Evolutionary conservation across 495 filamentous ascomycete species (phyloP).

Genomic region (Talaromyces liani): DNA sequence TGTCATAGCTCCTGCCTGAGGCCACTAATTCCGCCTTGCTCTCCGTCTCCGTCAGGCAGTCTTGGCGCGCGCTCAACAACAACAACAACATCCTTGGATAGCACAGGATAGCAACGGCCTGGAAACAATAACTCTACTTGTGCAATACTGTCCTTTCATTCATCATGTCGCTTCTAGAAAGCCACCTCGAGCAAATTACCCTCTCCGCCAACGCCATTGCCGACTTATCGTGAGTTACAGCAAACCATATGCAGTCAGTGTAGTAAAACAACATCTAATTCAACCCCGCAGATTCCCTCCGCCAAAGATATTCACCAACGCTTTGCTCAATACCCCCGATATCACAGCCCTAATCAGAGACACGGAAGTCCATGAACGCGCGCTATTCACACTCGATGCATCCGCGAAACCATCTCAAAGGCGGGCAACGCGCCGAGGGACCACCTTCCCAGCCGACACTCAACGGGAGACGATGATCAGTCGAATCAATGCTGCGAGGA

Average conservation of each 20-base stretch:
- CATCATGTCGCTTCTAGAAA: constrained; percentile 68
- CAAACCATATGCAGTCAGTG: neutral
- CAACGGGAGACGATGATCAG: constrained; percentile 40
- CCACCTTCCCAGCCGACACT: constrained; percentile 34
- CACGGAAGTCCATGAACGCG: constrained; percentile 91
- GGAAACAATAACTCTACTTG: neutral
- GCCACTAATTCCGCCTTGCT: neutral
- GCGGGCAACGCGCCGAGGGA: constrained; percentile 36
- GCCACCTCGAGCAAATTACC: constrained; percentile 85
- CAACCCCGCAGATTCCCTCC: constrained; percentile 60
- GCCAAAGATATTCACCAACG: constrained; percentile 95
- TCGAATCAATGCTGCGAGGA: constrained; percentile 43
- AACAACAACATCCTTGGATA: neutral
- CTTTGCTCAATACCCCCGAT: constrained; percentile 77
- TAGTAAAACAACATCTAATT: neutral
- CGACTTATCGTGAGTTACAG: constrained; percentile 62
- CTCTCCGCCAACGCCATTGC: constrained; percentile 77
- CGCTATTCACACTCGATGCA: constrained; percentile 83
- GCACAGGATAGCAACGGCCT: neutral
- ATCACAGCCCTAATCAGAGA: constrained; percentile 93
- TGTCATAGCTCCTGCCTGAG: constrained; percentile 7
- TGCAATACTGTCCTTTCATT: neutral
- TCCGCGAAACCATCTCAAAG: constrained; percentile 37
- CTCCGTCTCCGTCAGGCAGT: neutral
- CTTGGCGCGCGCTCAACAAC: neutral